phyloP scores from a whole-genome alignment of 768 basidiomycete genomes.

The Auriscalpium microsporum region DNA sequence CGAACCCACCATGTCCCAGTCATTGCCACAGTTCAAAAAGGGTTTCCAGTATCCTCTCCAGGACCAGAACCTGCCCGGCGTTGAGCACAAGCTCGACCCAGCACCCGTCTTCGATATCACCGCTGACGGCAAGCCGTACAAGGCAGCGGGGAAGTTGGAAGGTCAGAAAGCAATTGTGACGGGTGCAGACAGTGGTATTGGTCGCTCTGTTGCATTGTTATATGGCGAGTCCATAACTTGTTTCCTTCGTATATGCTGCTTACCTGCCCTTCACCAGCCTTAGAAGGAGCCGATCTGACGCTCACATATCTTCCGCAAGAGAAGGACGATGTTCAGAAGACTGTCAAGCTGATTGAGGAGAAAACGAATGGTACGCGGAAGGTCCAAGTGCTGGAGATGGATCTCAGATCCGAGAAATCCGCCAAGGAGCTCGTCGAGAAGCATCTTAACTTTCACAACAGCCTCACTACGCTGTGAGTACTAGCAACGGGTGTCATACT shows the following conservation, averaged over 20 bases:
- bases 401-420: conserved; percentile 31
- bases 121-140: conserved; percentile 37
- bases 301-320: conserved; percentile 26
- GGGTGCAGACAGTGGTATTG: conserved; percentile 44
- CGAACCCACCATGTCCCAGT: not conserved
- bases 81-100: conserved; percentile 25
- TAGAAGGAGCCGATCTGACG: conserved; percentile 30
- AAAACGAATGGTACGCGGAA: conserved; percentile 31
- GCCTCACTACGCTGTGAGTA: conserved; percentile 33
- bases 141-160: conserved; percentile 36
- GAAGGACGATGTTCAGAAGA: conserved; percentile 32
- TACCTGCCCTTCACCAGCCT: conserved; percentile 12
- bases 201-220: conserved; percentile 34
- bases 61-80: conserved; percentile 22
- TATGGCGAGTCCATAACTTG: conserved; percentile 17
- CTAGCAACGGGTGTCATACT: not conserved
- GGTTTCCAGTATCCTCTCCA: conserved; percentile 27
- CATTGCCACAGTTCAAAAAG: conserved; percentile 21
- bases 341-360: conserved; percentile 28
- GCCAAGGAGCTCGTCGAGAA: conserved; percentile 31
- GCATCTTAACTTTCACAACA: conserved; percentile 29
- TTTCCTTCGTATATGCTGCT: not conserved
- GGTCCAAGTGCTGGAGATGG: conserved; percentile 28
- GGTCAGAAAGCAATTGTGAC: conserved; percentile 42
- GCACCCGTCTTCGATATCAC: conserved; percentile 33